Evolutionary conservation across 164 flowering plant genomes (phyloP).

Genomic region (Echeveria elegans): DNA sequence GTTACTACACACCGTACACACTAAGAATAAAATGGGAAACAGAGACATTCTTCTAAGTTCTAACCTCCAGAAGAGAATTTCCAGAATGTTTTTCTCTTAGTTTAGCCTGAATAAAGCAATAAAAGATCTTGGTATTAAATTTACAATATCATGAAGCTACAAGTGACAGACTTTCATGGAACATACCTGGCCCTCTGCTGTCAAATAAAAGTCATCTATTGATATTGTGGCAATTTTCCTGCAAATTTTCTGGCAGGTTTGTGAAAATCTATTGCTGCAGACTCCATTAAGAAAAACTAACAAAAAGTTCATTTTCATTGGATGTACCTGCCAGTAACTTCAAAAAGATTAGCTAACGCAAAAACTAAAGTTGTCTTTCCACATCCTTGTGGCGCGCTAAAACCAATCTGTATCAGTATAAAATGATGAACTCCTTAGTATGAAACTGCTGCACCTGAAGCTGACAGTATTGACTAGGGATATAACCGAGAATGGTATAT

Average conservation of each 20-base stretch:
- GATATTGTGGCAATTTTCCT: conserved; percentile 88
- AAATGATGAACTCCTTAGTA: conserved; percentile 9
- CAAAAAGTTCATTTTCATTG: background rate
- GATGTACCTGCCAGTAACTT: conserved; percentile 52
- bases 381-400: conserved; percentile 99
- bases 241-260: conserved; percentile 20
- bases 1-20: background rate
- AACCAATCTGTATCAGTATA: conserved; percentile 65
- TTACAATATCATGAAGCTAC: background rate
- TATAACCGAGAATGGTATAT: background rate
- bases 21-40: background rate
- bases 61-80: conserved; percentile 88
- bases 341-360: conserved; percentile 76
- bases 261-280: background rate
- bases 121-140: conserved; percentile 8
- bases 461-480: background rate
- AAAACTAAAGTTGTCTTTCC: conserved; percentile 96
- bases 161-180: background rate
- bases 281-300: background rate
- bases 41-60: conserved; percentile 13
- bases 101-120: conserved; percentile 43
- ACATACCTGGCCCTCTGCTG: conserved; percentile 82
- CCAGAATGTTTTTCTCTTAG: conserved; percentile 66
- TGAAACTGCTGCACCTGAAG: background rate
- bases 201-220: conserved; percentile 93